phyloP scores from a whole-genome alignment of 177 flowering plant genomes.

The Vitis hybrid region DNA sequence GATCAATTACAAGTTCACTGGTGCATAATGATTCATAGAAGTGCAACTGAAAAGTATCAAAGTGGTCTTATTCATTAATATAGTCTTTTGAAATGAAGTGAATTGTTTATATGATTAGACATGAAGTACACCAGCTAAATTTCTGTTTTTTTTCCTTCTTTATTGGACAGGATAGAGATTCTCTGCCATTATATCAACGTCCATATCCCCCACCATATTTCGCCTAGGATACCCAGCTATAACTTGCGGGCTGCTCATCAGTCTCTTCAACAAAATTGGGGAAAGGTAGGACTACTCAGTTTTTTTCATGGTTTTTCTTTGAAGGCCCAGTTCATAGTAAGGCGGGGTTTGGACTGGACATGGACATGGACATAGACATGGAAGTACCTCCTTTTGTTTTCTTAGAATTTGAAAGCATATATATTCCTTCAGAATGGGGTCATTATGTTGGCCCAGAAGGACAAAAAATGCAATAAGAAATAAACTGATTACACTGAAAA shows the following conservation, averaged over 20 bases:
- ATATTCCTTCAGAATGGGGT: neutral
- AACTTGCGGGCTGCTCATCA: slow-evolving; percentile 75
- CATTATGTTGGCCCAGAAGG: too few species aligned
- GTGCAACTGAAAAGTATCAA: neutral
- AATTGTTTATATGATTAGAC: too few species aligned
- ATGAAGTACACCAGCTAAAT: neutral
- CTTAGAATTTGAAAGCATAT: neutral
- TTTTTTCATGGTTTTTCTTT: neutral
- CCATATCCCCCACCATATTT: slow-evolving; percentile 91
- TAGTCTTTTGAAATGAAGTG: too few species aligned
- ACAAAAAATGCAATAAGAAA: neutral
- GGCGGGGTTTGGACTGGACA: neutral
- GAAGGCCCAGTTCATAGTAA: neutral
- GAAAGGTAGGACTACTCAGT: slow-evolving; percentile 39
- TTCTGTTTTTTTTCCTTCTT: slow-evolving; percentile 2
- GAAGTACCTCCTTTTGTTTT: neutral
- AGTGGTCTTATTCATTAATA: too few species aligned
- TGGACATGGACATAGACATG: too few species aligned
- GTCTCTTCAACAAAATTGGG: slow-evolving; percentile 66
- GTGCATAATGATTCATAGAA: neutral
- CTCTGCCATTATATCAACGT: slow-evolving; percentile 86
- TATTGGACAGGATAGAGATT: slow-evolving; percentile 47
- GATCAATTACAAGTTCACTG: neutral
- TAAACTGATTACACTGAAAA: neutral
- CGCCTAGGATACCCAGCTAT: slow-evolving; percentile 90